Evolutionary conservation across 179 eudicot genomes (phyloP), one percentile per base, ranked within the genome.

Genomic region (Beta macrorhiza): DNA sequence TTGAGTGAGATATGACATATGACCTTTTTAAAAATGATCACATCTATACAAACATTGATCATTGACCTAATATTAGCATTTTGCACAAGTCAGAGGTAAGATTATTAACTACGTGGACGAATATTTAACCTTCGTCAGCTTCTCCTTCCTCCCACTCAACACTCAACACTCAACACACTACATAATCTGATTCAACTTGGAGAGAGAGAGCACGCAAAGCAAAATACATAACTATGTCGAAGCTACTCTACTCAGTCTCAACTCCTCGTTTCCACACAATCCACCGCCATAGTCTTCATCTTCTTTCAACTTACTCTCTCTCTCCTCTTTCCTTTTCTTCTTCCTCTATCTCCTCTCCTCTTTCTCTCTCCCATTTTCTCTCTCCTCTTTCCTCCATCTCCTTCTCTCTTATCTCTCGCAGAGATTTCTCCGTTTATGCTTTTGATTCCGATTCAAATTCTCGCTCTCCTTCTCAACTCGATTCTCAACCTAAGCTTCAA

Each of bases 381-480:
- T 76, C 64, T 29, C 32, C 32, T 75, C 83, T 75, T 14, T 0
- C 37, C 63, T 32, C 58, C 20, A 55, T 69, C 72, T 74, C 5
- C 61, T 68, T 37, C 79, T 17, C 72, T 10, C 72, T 53, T 49
- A 14, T 9, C 53, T 58, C 57, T 67, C 84, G 68, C 47, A 87
- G 91, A 29, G 69, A 69, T 69, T 72, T 86, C 67, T 83, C 90
- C 3, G 49, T 76, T 68, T 82, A 85, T 58, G 92, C 92, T n/a
- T 83, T 88, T 71, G 94, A 85, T 64, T 68, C 87, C 65, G 78
- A 80, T 8, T 42, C 82, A 42, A 56, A 84, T 6, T 75, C 83
- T 13, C 37, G 11, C 5, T 44, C 80, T 5, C 6, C 63, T 25
- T 83, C 63, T 45, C 59, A 85, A 56, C 62, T 58, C 37, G 45